A percentile compares a stretch with the other conserved stretches of the same genome.
These are phyloP conservation scores for Fusarium secorum DNA, from an alignment of 2,329 filamentous ascomycete species.

Conservation along the genomic window DNA sequence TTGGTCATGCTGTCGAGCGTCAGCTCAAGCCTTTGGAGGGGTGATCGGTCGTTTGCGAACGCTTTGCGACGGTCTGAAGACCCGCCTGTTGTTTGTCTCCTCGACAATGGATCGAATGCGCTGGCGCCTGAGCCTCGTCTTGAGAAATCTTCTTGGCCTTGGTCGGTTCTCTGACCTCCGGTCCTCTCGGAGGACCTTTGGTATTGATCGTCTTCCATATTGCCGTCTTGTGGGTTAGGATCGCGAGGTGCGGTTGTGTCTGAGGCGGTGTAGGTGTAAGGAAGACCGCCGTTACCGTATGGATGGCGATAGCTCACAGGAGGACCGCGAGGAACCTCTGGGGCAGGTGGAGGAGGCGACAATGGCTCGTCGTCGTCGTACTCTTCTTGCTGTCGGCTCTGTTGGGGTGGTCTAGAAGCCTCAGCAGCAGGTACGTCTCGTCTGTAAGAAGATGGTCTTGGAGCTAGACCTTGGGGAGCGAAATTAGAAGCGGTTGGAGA, in stretches of 20 bases:
- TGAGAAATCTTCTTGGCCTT: slow-evolving; percentile 32
- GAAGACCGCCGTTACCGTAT: slow-evolving; percentile 44
- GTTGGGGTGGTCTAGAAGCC: slow-evolving; percentile 55
- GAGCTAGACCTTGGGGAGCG: slow-evolving; percentile 61
- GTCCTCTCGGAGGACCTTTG: slow-evolving; percentile 33
- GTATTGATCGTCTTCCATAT: slow-evolving; percentile 43
- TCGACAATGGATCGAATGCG: slow-evolving; percentile 41
- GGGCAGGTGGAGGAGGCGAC: slow-evolving; percentile 58
- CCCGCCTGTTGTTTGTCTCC: slow-evolving; percentile 51
- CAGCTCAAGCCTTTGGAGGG: slow-evolving; percentile 90
- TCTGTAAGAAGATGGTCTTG: slow-evolving; percentile 65
- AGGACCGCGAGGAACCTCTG: slow-evolving; percentile 67
- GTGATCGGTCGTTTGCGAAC: slow-evolving; percentile 84
- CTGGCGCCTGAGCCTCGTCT: slow-evolving; percentile 37
- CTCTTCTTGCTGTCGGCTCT: slow-evolving; percentile 47
- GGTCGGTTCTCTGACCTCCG: slow-evolving; percentile 28
- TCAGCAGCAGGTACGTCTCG: slow-evolving; percentile 53
- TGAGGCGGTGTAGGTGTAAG: slow-evolving; percentile 36
- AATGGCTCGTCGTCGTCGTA: slow-evolving; percentile 50
- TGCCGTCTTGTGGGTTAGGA: slow-evolving; percentile 25
- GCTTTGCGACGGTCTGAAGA: slow-evolving; percentile 59
- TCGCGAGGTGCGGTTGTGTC: slow-evolving; percentile 16
- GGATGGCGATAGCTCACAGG: slow-evolving; percentile 65
- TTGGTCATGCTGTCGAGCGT: slow-evolving; percentile 93
- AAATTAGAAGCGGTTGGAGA: slow-evolving; percentile 63